A percentile compares a stretch with the other conserved stretches of the same genome.
phyloP scores from a whole-genome alignment of 352 stramenopile species.

The Phytopythium vexans region DNA sequence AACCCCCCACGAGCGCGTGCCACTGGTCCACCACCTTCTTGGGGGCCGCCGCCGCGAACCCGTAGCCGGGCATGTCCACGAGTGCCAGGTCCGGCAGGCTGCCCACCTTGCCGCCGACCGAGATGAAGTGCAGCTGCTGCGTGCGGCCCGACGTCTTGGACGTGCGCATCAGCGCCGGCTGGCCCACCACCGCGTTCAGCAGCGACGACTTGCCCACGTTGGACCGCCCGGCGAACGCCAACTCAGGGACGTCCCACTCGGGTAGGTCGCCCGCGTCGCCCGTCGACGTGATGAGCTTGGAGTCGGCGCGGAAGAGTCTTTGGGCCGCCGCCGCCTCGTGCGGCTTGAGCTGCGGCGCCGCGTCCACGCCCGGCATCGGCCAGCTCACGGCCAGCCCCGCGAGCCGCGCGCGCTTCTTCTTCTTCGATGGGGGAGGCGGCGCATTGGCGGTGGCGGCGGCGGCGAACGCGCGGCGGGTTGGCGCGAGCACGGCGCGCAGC shows the following conservation, averaged over 20 bases:
- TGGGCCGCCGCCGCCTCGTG: constrained; percentile 64
- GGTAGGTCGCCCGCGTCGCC: constrained; percentile 52
- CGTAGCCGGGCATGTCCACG: constrained; percentile 87
- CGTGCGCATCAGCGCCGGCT: constrained; percentile 62
- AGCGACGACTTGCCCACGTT: constrained; percentile 90
- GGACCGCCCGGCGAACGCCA: constrained; percentile 84
- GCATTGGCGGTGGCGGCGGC: no score
- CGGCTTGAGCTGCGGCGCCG: constrained; percentile 39
- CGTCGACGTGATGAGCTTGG: constrained; percentile 68
- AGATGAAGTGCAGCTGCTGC: constrained; percentile 78
- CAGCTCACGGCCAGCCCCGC: constrained; percentile 42
- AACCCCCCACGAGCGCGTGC: constrained; percentile 78
- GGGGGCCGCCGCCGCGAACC: constrained; percentile 67
- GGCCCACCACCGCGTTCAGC: constrained; percentile 80
- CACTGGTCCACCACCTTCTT: constrained; percentile 74
- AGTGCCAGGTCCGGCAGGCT: constrained; percentile 63
- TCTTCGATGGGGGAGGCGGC: not conserved
- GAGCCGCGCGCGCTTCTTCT: constrained; percentile 63
- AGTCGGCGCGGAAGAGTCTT: constrained; percentile 53
- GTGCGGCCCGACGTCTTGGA: constrained; percentile 88
- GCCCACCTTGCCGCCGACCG: constrained; percentile 70
- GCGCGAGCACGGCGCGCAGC: no score
- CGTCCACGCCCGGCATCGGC: constrained; percentile 56
- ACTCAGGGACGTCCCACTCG: constrained; percentile 67
- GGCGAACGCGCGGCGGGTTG: no score